Evolutionary conservation across 306 rosid genomes (phyloP), one percentile per base, ranked within the genome.

Genomic region (Cucurbita maxima): DNA sequence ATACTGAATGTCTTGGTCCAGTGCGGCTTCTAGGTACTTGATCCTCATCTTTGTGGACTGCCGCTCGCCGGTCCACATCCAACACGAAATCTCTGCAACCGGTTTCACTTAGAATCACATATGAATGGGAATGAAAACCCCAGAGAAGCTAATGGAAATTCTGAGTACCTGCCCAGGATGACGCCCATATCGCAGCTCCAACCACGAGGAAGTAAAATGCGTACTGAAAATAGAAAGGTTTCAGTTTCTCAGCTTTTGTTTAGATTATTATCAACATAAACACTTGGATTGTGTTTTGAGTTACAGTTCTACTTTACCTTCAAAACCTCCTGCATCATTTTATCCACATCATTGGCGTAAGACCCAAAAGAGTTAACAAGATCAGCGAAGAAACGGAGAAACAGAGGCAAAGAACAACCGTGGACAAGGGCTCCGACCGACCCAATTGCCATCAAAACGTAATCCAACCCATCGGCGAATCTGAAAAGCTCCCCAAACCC

Each of bases 11-110:
- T 94, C 98, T 76, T 94, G 98, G 66, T 81, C 89, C 85, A 94
- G 55, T 47, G 97, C 96, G 8, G 97, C 92, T 81, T 94, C 96
- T 12, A 94, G 79, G 74, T 90, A 94, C 89, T 90, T 87, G 78
- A 94, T 87, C 79, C 98, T 94, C 98, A 94, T 87, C 88, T 80
- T 94, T 3, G 98, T 94, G 41, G 98, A 86, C 79, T 94, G 98
- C 8, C 98, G 56, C 81, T 94, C 98, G 56, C 98, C 98, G 0
- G 87, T 94, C 98, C 98, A 94, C 98, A 94, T 90, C 98, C 98
- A 94, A 84, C 98, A 94, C 0, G 98, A 94, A 80, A 94, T 94
- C 86, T 94, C 98, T 94, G 87, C 89, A 69, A 25, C 14, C 72
- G 75, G 51, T 48, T 74, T 56, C 58, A 34, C 9, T 68, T 25